Base-by-base conservation (phyloP, 495 filamentous ascomycete species). In the Tetracladium marchalianum region DNA sequence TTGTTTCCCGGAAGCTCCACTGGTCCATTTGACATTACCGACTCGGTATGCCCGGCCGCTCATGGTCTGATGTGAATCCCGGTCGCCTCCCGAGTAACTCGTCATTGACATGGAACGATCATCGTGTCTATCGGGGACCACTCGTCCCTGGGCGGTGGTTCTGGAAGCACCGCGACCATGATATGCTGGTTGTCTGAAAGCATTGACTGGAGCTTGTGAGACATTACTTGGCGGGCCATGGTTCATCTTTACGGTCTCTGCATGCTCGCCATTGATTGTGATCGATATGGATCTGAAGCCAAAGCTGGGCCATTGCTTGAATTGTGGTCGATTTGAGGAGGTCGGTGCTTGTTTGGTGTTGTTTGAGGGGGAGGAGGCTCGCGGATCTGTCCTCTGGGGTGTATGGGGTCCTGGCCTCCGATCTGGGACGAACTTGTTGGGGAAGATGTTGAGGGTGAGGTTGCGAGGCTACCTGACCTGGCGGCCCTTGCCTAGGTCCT, bases 41-140 rank as follows among this genome's bases (percentile, higher is more conserved):
- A 45, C 73, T 74, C 5, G 74, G 93, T 56, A 99, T 95, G 0
- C 73, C 46, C 93, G 76, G 42, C 93, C 93, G 54, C 84, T 95
- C 75, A 85, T 86, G 16, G 88, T 95, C 57, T 95, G 92, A 45
- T 81, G 73, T 43, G 49, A 47, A 46, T 97, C 87, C 39, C 77
- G 73, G 38, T 55, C 50, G 49, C 90, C 85, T 49, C 80, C 66
- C 12, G 81, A 73, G 60, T 95, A 95, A 2, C 84, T 84, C 12
- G 81, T 89, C 79, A 99, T 81, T 22, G 90, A 94, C 92, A 97
- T 97, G 41, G 92, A 79, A 41, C 93, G 76, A 58, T 96, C 90
- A 57, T 97, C 82, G 57, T 92, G 84, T 40, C 88, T 77, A 53
- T 95, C 90, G 6, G 93, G 93, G 1, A 99, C 87, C 19, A 87